A percentile compares a stretch with the other conserved stretches of the same genome.
phyloP scores from a whole-genome alignment of 148 eudicot species.

The Amaranthus cruentus region DNA sequence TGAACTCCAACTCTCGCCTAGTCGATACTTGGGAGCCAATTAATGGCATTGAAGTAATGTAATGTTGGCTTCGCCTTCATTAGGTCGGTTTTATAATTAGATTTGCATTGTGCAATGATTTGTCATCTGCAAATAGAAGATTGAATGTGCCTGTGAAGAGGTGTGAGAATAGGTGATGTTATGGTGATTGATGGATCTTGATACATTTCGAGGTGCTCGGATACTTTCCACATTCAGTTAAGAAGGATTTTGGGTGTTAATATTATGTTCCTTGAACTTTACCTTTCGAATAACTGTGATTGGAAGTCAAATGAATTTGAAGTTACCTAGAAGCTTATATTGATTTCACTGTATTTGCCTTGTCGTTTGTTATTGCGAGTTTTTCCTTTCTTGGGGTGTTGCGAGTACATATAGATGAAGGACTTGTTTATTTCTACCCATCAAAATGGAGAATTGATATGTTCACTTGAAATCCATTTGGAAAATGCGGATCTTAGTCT shows the following conservation, averaged over 20 bases:
- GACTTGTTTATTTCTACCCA: not conserved
- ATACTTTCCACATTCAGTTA: not conserved
- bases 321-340: not conserved
- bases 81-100: not conserved
- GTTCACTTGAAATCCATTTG: not conserved
- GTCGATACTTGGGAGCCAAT: too few species aligned
- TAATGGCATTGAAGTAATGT: too few species aligned
- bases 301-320: not conserved
- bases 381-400: not conserved
- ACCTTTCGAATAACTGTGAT: not conserved
- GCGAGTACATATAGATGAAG: not conserved
- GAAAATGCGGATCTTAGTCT: not conserved
- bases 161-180: not conserved
- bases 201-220: not conserved
- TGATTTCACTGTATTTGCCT: not conserved
- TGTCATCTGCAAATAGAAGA: not conserved
- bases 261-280: not conserved
- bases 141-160: not conserved
- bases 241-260: not conserved
- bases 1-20: too few species aligned
- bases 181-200: not conserved
- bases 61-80: too few species aligned
- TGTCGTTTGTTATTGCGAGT: too few species aligned
- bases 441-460: not conserved
- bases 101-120: not conserved